Percentiles rank a stretch among this genome's conserved stretches.
These are phyloP conservation scores for Kwoniella bestiolae DNA, from an alignment of 768 basidiomycete genomes.

Conservation along the genomic window DNA sequence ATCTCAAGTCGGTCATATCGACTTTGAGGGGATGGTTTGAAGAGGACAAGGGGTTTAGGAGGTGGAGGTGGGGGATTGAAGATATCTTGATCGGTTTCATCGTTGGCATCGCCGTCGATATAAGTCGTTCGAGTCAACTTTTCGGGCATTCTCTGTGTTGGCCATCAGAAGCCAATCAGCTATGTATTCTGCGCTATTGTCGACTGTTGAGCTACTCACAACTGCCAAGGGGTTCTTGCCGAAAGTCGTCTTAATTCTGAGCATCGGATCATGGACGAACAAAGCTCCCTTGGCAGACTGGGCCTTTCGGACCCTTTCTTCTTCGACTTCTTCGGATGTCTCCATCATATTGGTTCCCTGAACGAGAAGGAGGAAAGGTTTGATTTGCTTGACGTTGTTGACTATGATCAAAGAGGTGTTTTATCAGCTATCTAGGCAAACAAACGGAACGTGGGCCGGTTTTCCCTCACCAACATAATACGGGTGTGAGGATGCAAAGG, in stretches of 20 bases:
- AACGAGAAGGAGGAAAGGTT: constrained; percentile 42
- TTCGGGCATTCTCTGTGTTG: constrained; percentile 32
- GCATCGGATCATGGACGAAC: constrained; percentile 39
- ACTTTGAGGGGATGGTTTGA: constrained; percentile 19
- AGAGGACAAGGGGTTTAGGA: background rate
- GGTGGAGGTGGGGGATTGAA: constrained; percentile 9
- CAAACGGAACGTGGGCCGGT: no score
- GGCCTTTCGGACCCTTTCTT: background rate
- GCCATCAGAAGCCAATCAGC: background rate
- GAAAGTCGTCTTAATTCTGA: constrained; percentile 17
- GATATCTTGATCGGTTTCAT: constrained; percentile 23
- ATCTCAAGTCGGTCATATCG: constrained; percentile 54
- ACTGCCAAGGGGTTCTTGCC: constrained; percentile 19
- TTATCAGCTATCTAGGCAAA: no score
- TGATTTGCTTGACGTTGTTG: constrained; percentile 44
- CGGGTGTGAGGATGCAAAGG: constrained; percentile 30
- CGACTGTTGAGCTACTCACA: constrained; percentile 20
- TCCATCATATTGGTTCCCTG: constrained; percentile 20
- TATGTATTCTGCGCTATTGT: background rate
- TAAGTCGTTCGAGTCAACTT: constrained; percentile 24
- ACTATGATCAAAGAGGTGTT: constrained; percentile 1
- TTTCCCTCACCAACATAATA: constrained; percentile 34
- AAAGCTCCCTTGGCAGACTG: constrained; percentile 7
- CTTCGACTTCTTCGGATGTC: background rate
- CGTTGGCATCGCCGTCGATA: constrained; percentile 30